Evolutionary conservation across 108 stramenopile genomes (phyloP), one percentile per base, ranked within the genome.

Genomic region (Cylindrotheca closterium): DNA sequence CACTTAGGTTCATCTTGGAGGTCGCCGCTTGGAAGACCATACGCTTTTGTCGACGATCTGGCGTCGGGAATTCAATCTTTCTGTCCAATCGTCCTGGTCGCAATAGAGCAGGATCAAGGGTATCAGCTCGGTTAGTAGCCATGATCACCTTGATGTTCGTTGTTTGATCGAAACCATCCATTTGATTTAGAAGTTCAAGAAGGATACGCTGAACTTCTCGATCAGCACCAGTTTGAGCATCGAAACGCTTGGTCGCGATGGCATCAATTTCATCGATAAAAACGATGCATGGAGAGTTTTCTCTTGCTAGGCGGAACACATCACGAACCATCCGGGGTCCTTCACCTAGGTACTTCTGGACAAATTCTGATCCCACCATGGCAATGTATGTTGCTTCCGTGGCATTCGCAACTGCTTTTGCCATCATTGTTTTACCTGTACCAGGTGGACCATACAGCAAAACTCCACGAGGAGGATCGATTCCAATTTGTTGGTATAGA

Each of bases 141-240:
- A 99, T 99, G 68, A 99, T 99, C 28, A 98, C 97, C 85, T 99
- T 99, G 75, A 99, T 96, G 79, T 99, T 98, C 50, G 97, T 98
- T 34, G 86, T 89, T 82, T 99, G 97, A 73, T 99, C 97, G 74
- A 99, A 99, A 26, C 99, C 99, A 81, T 99, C 99, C 99, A 99
- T 98, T 73, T 99, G 99, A 79, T 97, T 98, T 48, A 99, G 75
- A 49, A 99, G 73, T 74, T 99, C 99, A 33, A 99, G 85, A 30
- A 99, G 73, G 61, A 99, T 98, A 59, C 99, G 96, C 73, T 99
- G 98, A 21, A 99, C 99, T 79, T 99, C 99, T 10, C 99, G 80
- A 83, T 99, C 99, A 42, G 97, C 99, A 55, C 99, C 98, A 21
- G 95, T 96, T 71, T 97, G 96, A 10, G 97, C 97, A 85, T 99